Base-by-base conservation (phyloP, 129 eudicot genomes). In the Heracleum sosnowskyi region DNA sequence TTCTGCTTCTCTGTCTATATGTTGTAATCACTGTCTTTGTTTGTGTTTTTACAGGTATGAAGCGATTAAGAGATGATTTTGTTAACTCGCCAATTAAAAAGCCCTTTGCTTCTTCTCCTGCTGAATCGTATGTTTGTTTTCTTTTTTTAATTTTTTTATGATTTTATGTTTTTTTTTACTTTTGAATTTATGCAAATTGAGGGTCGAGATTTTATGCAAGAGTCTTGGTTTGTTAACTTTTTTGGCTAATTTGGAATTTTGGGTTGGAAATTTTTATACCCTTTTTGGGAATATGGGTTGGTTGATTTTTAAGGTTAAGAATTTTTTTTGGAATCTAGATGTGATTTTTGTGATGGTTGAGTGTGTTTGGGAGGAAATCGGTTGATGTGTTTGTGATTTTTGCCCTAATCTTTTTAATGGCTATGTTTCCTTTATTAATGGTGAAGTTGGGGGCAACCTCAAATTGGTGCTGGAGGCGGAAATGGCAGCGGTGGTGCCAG, bases 21-120 rank as follows among this genome's bases (percentile, higher is more conserved):
- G 55, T 51, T 11, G 29, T 10, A 20, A 55, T 46, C 26, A 45
- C 33, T 42, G 45, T 57, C 34, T 41, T 57, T 51, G 6, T 79
- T 10, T 46, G 3, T 20, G 28, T 55, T 81, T 64, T 76, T 80
- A 84, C 86, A 93, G 97, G 78, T 79, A 91, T 94, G 97, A 94
- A 94, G 90, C 91, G 98, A 53, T 68, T 88, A 63, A 84, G 97
- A 18, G 97, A 91, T 77, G 98, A 93, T 26, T 87, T 77, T 75
- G 74, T 82, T 20, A 90, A 81, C 84, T 88, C 96, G 74, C 97
- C 85, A 83, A 84, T 91, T 74, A 94, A 94, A 86, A 84, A 96
- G 78, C 98, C 93, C 62, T 94, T 89, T 85, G 98, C 93, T 76
- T 85, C 97, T 80, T 86, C 97, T 80, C 89, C 96, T 4, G 96